Percentiles rank a stretch among this genome's conserved stretches.
Evolutionary conservation across 208 protist genomes (phyloP).

Genomic region (Leishmania tropica): DNA sequence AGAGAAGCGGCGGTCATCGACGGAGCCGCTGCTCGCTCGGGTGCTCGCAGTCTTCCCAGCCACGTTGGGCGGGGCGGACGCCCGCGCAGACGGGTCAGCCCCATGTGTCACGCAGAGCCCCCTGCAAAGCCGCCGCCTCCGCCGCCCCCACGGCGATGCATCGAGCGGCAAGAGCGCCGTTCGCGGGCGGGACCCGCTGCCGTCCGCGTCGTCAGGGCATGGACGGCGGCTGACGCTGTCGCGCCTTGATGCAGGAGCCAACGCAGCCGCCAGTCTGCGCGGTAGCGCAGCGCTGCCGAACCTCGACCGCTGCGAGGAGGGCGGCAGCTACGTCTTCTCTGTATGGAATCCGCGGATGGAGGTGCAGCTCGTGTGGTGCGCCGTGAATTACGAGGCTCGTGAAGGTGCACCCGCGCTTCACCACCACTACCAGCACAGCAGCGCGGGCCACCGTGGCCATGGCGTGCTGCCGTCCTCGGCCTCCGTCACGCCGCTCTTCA

Average conservation of each 20-base stretch:
- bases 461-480: not conserved
- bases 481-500: constrained; percentile 54
- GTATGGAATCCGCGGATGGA: constrained; percentile 70
- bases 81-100: not conserved
- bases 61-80: not conserved
- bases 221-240: not conserved
- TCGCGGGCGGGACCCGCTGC: not conserved
- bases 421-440: constrained; percentile 5
- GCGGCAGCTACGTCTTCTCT: constrained; percentile 64
- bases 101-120: constrained; percentile 11
- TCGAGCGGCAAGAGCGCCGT: not conserved
- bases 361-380: constrained; percentile 73
- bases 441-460: not conserved
- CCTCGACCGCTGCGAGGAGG: constrained; percentile 58
- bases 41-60: constrained; percentile 13
- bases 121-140: not conserved
- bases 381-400: constrained; percentile 43
- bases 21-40: constrained; percentile 42
- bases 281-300: not conserved
- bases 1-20: constrained; percentile 37
- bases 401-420: constrained; percentile 35
- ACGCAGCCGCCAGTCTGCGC: not conserved
- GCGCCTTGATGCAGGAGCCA: not conserved
- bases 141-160: not conserved
- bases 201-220: not conserved